Conservation (phyloP, 129 eudicot genomes). For the Mikania micrantha region DNA sequence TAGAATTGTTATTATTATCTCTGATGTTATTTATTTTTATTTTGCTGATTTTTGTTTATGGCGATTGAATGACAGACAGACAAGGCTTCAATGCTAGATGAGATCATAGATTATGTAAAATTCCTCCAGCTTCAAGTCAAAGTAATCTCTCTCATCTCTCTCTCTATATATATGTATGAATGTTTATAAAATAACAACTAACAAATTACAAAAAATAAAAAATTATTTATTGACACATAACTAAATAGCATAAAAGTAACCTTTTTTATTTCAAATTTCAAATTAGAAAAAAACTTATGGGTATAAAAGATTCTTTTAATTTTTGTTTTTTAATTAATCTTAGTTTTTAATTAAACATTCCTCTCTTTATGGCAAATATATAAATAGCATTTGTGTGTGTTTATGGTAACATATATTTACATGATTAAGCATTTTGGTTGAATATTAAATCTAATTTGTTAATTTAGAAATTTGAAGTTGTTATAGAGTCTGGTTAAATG, state of each 20-base stretch:
- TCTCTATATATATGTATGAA: background rate
- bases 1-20: constrained; percentile 15
- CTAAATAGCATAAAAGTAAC: too few relatives aligned
- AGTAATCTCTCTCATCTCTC: constrained; percentile 41
- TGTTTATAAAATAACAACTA: too few relatives aligned
- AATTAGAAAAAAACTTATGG: too few relatives aligned
- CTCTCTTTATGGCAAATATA: too few relatives aligned
- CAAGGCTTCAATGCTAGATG: constrained; percentile 99
- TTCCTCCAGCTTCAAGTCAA: constrained; percentile 99
- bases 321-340: too few relatives aligned
- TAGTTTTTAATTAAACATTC: too few relatives aligned
- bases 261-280: too few relatives aligned
- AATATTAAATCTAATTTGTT: background rate
- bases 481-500: background rate
- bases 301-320: too few relatives aligned
- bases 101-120: constrained; percentile 98
- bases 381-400: too few relatives aligned
- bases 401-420: background rate
- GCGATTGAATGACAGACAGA: constrained; percentile 85
- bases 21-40: background rate
- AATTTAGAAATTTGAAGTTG: background rate
- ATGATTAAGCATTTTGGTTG: background rate
- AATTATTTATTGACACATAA: too few relatives aligned
- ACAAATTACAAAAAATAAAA: too few relatives aligned
- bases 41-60: constrained; percentile 16